Evolutionary conservation across 1,284 basidiomycete species (phyloP).

Genomic region (Veloboletus limbatus): DNA sequence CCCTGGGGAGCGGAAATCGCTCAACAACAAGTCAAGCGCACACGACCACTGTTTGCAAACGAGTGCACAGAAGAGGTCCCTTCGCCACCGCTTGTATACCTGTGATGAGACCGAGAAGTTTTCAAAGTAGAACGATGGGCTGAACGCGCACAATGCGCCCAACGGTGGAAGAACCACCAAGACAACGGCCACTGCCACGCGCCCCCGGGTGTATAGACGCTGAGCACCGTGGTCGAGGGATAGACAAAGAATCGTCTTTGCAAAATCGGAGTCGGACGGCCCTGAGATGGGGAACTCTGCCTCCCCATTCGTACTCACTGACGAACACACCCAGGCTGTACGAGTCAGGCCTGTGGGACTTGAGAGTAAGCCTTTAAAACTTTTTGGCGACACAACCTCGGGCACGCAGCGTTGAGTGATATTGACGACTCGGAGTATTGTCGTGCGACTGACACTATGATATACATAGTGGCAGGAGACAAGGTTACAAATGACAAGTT

Average conservation of each 20-base stretch:
- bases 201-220: not conserved
- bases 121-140: not conserved
- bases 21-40: not conserved
- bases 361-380: too few species aligned
- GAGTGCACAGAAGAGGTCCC: conserved; percentile 1
- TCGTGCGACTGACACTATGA: too few species aligned
- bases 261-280: not conserved
- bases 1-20: not conserved
- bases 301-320: not conserved
- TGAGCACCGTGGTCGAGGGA: not conserved
- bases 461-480: too few species aligned
- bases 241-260: not conserved
- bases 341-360: not conserved
- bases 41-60: conserved; percentile 4
- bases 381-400: too few species aligned
- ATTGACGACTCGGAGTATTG: too few species aligned
- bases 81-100: not conserved
- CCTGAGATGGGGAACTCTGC: not conserved
- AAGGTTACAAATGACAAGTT: too few species aligned
- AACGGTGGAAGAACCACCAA: not conserved
- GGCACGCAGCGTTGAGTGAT: too few species aligned
- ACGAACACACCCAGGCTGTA: not conserved
- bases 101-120: not conserved
- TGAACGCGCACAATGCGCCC: not conserved
- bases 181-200: not conserved